A percentile compares a stretch with the other conserved stretches of the same genome.
These are phyloP conservation scores for Filobasidium floriforme DNA, from an alignment of 768 basidiomycete genomes.

Conservation along the genomic window DNA sequence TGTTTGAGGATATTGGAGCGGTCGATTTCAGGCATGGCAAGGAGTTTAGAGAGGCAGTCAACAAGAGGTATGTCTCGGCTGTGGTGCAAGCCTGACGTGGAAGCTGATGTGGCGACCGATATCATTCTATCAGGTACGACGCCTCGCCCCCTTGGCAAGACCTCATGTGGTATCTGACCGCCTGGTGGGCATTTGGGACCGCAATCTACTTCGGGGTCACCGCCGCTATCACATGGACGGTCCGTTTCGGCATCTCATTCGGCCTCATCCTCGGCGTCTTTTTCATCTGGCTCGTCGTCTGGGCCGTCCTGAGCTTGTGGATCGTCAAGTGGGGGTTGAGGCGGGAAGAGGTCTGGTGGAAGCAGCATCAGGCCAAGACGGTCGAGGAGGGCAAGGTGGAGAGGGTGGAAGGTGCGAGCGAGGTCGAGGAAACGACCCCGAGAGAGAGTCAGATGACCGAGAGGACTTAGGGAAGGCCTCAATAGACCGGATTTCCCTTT, in stretches of 20 bases:
- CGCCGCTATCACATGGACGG: conserved; percentile 30
- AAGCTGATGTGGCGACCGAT: neutral
- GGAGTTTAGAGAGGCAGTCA: conserved; percentile 24
- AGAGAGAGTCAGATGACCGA: neutral
- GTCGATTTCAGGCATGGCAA: conserved; percentile 33
- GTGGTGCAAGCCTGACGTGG: neutral
- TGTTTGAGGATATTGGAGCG: conserved; percentile 35
- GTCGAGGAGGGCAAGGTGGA: neutral
- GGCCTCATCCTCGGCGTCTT: conserved; percentile 27
- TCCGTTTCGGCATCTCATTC: conserved; percentile 24
- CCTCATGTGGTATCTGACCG: conserved; percentile 29
- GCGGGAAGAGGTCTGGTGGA: conserved; percentile 7
- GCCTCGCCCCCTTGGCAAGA: conserved; percentile 33
- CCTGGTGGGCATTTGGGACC: conserved; percentile 25
- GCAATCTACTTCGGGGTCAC: conserved; percentile 25
- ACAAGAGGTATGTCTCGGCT: conserved; percentile 21
- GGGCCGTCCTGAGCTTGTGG: conserved; percentile 34
- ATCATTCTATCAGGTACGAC: conserved; percentile 23
- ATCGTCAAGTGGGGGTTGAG: conserved; percentile 37
- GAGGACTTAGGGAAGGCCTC: neutral
- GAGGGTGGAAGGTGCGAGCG: neutral
- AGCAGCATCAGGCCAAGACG: neutral
- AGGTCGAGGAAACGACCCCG: neutral
- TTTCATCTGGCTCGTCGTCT: conserved; percentile 26
- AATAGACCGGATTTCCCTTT: no score